phyloP scores from a whole-genome alignment of 202 grass and related monocot species.

The Zizania palustris region DNA sequence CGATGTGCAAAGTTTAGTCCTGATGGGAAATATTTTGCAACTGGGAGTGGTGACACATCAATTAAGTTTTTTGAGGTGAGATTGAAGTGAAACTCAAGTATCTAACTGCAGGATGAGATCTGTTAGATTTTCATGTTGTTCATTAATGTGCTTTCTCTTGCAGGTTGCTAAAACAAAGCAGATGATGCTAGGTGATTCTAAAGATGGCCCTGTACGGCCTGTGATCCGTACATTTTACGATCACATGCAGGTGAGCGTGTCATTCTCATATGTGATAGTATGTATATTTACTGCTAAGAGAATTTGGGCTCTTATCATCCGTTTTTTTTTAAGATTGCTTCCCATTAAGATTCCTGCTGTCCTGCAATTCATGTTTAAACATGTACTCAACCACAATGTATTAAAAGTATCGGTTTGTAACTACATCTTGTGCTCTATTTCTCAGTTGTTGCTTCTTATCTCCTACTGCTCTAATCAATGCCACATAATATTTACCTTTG shows the following conservation, averaged over 20 bases:
- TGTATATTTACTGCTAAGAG: too few species aligned
- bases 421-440: too few species aligned
- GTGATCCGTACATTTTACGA: constrained; percentile 94
- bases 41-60: constrained; percentile 87
- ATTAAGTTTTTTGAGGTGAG: constrained; percentile 94
- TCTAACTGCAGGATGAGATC: not conserved
- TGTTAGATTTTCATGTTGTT: constrained; percentile 32
- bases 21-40: constrained; percentile 85
- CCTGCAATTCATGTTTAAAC: too few species aligned
- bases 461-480: too few species aligned
- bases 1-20: constrained; percentile 85
- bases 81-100: not conserved
- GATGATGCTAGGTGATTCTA: constrained; percentile 73
- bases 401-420: too few species aligned
- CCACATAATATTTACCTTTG: too few species aligned
- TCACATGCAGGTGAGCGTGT: constrained; percentile 66
- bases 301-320: too few species aligned
- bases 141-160: constrained; percentile 20
- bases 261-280: not conserved
- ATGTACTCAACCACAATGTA: too few species aligned
- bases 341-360: too few species aligned
- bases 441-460: too few species aligned
- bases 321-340: too few species aligned
- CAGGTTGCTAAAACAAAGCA: constrained; percentile 94
- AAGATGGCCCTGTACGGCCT: constrained; percentile 74